phyloP scores from a whole-genome alignment of 73 alveolate species.

The Urostyla sp. region DNA sequence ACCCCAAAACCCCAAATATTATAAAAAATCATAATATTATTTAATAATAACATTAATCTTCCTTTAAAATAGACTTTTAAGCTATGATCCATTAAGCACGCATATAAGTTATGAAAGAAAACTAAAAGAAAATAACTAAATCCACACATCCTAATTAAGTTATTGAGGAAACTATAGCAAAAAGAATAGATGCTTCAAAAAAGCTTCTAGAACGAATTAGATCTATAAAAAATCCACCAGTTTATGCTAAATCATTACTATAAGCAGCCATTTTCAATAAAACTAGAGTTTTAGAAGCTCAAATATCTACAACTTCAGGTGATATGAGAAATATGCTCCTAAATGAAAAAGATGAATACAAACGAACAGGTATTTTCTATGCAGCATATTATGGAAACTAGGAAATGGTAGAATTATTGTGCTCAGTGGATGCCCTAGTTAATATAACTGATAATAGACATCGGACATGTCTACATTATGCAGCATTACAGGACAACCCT shows the following conservation, averaged over 20 bases:
- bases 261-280: conserved; percentile 48
- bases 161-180: conserved; percentile 18
- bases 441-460: conserved; percentile 39
- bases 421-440: conserved; percentile 17
- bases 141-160: too few species aligned
- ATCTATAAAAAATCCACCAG: conserved; percentile 29
- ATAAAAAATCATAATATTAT: too few species aligned
- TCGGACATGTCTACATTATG: conserved; percentile 63
- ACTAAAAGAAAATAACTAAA: not conserved
- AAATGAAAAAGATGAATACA: conserved; percentile 25
- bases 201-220: conserved; percentile 17
- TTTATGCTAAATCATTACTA: conserved; percentile 33
- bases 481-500: conserved; percentile 47
- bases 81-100: conserved; percentile 29
- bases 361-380: conserved; percentile 46
- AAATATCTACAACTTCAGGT: conserved; percentile 14
- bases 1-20: too few species aligned
- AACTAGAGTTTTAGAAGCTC: conserved; percentile 51
- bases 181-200: conserved; percentile 30
- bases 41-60: too few species aligned
- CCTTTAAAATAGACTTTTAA: conserved; percentile 17
- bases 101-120: conserved; percentile 5
- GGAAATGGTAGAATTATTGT: conserved; percentile 34
- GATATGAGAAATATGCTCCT: conserved; percentile 2
- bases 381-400: conserved; percentile 29